phyloP scores from a whole-genome alignment of 495 filamentous ascomycete genomes.

The Xylaria longipes region DNA sequence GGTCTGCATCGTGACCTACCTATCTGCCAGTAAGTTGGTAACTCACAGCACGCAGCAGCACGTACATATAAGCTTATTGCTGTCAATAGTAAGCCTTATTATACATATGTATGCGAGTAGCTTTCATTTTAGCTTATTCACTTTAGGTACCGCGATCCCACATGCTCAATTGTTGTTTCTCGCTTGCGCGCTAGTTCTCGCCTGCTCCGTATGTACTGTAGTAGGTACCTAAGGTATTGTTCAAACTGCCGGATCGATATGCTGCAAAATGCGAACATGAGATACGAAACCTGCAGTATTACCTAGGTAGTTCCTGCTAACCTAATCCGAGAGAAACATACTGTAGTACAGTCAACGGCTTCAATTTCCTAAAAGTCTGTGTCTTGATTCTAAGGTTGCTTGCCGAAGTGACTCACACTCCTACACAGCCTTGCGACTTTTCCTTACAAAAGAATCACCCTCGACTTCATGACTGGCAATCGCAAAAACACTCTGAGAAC shows the following conservation, averaged over 20 bases:
- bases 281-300: not conserved
- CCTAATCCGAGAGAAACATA: not conserved
- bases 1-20: not conserved
- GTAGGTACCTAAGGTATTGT: too few species aligned
- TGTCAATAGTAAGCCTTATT: not conserved
- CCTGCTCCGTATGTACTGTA: not conserved
- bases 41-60: not conserved
- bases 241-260: not conserved
- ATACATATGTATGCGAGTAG: not conserved
- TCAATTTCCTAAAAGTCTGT: not conserved
- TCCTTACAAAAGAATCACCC: not conserved
- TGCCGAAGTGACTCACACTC: not conserved
- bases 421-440: not conserved
- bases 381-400: not conserved
- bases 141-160: not conserved
- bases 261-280: not conserved
- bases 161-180: not conserved
- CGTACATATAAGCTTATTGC: not conserved
- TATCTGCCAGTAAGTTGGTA: too few species aligned
- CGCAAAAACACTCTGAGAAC: not conserved
- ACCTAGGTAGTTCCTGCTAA: too few species aligned
- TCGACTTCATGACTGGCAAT: not conserved
- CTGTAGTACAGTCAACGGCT: not conserved
- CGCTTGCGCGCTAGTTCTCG: too few species aligned
- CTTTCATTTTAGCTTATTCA: too few species aligned